A percentile compares a stretch with the other conserved stretches of the same genome.
Evolutionary conservation across 106 monocot species (phyloP).

Genomic region (Narthecium ossifragum): DNA sequence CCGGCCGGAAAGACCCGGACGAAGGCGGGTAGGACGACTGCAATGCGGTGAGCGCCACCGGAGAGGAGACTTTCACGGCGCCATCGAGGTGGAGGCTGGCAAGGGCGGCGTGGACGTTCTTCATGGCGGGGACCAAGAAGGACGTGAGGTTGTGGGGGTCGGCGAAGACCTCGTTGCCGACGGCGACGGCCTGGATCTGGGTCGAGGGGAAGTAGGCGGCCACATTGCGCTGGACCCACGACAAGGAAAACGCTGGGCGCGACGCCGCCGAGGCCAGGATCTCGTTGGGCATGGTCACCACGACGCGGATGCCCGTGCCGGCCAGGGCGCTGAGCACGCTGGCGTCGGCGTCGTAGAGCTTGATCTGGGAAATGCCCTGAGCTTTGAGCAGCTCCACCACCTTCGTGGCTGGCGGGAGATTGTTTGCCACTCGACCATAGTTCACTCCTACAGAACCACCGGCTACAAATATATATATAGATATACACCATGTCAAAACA

Average conservation of each 20-base stretch:
- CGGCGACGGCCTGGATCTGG: constrained; percentile 52
- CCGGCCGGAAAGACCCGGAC: constrained; percentile 55
- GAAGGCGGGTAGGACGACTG: constrained; percentile 74
- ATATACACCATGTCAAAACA: neutral
- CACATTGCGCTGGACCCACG: constrained; percentile 52
- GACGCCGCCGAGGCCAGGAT: constrained; percentile 27
- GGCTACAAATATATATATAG: constrained; percentile 7
- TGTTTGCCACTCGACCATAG: constrained; percentile 70
- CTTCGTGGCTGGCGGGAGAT: constrained; percentile 39
- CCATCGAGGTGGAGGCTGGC: constrained; percentile 33
- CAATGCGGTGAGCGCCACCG: constrained; percentile 77
- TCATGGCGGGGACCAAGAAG: constrained; percentile 69
- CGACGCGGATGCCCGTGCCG: constrained; percentile 33
- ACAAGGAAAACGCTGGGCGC: constrained; percentile 30
- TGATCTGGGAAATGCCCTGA: constrained; percentile 36
- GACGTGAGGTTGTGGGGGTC: constrained; percentile 46
- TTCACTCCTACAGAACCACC: constrained; percentile 49
- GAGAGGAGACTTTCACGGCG: constrained; percentile 63
- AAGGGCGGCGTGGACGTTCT: constrained; percentile 58
- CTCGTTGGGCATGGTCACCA: constrained; percentile 64
- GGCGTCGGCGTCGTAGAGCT: constrained; percentile 60
- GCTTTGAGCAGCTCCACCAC: constrained; percentile 64
- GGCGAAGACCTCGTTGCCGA: constrained; percentile 82
- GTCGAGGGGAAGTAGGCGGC: constrained; percentile 52
- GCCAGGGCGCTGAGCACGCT: constrained; percentile 46